Conservation (phyloP, 1,139 yeast species). For the Trichomonascaceae sp. region DNA sequence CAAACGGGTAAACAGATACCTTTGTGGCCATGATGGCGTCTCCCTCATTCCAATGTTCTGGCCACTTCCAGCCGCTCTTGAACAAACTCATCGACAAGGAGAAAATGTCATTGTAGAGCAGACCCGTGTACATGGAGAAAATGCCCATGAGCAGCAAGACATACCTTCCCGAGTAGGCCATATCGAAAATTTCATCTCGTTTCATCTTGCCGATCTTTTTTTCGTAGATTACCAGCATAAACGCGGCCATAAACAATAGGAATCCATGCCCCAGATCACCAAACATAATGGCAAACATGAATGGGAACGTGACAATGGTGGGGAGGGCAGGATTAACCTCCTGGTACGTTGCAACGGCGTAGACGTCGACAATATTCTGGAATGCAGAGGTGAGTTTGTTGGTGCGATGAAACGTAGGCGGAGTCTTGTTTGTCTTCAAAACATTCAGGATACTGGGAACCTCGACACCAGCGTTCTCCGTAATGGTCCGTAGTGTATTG, state of each 20-base stretch:
- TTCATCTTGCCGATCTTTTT: constrained; percentile 46
- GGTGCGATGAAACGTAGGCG: constrained; percentile 87
- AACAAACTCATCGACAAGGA: constrained; percentile 82
- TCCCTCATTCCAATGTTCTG: constrained; percentile 49
- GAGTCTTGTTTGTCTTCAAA: constrained; percentile 65
- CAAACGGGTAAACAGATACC: constrained; percentile 64
- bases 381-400: constrained; percentile 88
- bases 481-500: constrained; percentile 38
- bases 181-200: constrained; percentile 88
- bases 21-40: constrained; percentile 51
- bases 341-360: constrained; percentile 86
- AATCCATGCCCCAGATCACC: constrained; percentile 97
- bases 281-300: constrained; percentile 98
- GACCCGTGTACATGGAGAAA: constrained; percentile 88
- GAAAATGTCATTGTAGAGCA: constrained; percentile 84
- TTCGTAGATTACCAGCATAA: constrained; percentile 59
- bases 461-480: constrained; percentile 43
- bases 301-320: constrained; percentile 90
- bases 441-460: constrained; percentile 73
- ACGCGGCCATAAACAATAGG: constrained; percentile 60
- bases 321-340: constrained; percentile 96
- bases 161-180: constrained; percentile 91
- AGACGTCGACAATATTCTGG: constrained; percentile 89
- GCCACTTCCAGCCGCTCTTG: constrained; percentile 88
- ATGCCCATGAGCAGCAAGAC: constrained; percentile 81